These are phyloP conservation scores for Erodium texanum DNA, from an alignment of 441 rosid genomes.

Conservation along the genomic window DNA sequence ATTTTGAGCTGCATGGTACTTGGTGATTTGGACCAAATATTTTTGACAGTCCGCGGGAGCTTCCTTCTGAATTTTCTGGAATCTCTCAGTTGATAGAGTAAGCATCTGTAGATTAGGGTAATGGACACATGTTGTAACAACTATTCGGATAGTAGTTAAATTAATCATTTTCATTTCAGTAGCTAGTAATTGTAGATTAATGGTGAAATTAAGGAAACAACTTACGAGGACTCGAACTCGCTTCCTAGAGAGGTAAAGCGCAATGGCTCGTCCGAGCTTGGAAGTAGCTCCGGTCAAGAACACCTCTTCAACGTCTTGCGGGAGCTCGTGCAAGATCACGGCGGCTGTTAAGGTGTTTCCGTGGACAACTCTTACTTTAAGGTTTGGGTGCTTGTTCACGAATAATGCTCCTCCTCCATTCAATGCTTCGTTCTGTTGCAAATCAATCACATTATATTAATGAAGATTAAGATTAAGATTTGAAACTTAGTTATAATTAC, in stretches of 20 bases:
- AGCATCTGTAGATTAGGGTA: conserved; percentile 52
- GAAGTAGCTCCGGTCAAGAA: conserved; percentile 95
- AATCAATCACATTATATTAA: too few relatives aligned
- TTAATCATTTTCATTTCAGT: neutral
- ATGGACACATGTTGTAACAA: too few relatives aligned
- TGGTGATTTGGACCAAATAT: conserved; percentile 82
- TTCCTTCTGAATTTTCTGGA: conserved; percentile 70
- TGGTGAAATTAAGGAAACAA: neutral
- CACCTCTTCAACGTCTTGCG: conserved; percentile 61
- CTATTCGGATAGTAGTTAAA: too few relatives aligned
- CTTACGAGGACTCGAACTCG: conserved; percentile 79
- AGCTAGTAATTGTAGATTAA: neutral
- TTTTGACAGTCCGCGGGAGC: conserved; percentile 66
- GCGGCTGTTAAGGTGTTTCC: conserved; percentile 95
- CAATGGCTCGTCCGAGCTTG: conserved; percentile 91
- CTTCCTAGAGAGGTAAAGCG: conserved; percentile 78
- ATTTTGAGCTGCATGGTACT: conserved; percentile 72
- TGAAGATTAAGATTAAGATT: too few relatives aligned
- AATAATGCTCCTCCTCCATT: conserved; percentile 94
- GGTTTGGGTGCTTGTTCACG: conserved; percentile 68
- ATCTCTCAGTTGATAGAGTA: conserved; percentile 69
- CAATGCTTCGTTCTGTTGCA: conserved; percentile 67
- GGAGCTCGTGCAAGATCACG: conserved; percentile 71
- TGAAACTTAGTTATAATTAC: too few relatives aligned
- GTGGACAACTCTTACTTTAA: conserved; percentile 84